Conservation (phyloP, 257 asterid species). For the Fraxinus cuspidata region DNA sequence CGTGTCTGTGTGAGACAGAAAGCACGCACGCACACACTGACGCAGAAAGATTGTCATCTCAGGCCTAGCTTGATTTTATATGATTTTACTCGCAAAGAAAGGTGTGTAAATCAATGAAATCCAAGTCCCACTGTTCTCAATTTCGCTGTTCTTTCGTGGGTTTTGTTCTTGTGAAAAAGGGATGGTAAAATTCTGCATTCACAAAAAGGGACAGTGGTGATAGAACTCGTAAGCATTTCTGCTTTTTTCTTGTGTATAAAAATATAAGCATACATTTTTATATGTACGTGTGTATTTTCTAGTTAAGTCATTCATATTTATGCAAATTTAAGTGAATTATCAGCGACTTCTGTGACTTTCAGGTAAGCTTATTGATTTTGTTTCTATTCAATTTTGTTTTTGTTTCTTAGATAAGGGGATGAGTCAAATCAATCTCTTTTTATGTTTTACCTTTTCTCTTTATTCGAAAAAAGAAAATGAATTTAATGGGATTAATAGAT, state of each 20-base stretch:
- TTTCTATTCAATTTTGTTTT: background rate
- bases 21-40: background rate
- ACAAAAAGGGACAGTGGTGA: background rate
- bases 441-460: conserved; percentile 20
- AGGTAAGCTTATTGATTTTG: conserved; percentile 31
- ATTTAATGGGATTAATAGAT: conserved; percentile 19
- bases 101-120: conserved; percentile 25
- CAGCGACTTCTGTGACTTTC: conserved; percentile 21
- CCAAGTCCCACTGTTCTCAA: conserved; percentile 10
- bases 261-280: conserved; percentile 4
- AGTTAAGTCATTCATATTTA: background rate
- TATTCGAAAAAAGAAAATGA: conserved; percentile 29
- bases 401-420: conserved; percentile 21
- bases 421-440: conserved; percentile 30
- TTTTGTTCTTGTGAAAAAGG: background rate
- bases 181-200: background rate
- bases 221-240: conserved; percentile 18
- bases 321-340: background rate
- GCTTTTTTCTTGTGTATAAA: background rate
- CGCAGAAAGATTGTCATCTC: background rate
- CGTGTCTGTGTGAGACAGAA: conserved; percentile 10
- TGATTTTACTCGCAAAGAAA: conserved; percentile 19
- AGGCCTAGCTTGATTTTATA: background rate
- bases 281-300: background rate
- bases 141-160: background rate